phyloP scores from a whole-genome alignment of 257 asterid genomes.

The Datura wrightii region DNA sequence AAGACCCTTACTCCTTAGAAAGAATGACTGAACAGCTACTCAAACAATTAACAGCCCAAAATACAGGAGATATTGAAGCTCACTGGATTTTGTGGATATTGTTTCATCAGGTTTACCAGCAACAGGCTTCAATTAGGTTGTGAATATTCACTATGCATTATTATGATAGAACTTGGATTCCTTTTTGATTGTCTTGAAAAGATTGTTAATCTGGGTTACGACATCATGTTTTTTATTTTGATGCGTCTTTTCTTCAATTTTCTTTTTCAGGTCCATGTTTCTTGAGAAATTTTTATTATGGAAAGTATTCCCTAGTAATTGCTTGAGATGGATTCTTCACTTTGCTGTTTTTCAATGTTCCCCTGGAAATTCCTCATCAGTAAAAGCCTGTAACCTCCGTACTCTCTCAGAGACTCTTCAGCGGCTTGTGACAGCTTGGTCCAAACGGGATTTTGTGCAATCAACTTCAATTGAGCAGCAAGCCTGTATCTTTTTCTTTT shows the following conservation, averaged over 20 bases:
- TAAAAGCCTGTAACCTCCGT: conserved; percentile 50
- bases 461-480: conserved; percentile 89
- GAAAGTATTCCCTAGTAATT: conserved; percentile 90
- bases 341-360: conserved; percentile 80
- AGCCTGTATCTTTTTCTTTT: conserved; percentile 67
- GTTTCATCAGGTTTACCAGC: conserved; percentile 59
- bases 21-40: conserved; percentile 86
- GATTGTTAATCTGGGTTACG: conserved; percentile 4
- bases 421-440: conserved; percentile 79
- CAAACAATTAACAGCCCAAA: conserved; percentile 67
- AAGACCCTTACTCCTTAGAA: conserved; percentile 86
- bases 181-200: conserved; percentile 11
- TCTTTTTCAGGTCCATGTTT: conserved; percentile 73
- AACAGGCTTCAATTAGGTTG: conserved; percentile 66
- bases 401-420: conserved; percentile 71
- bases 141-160: conserved; percentile 31
- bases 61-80: conserved; percentile 71
- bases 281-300: conserved; percentile 84
- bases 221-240: not conserved
- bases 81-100: conserved; percentile 89
- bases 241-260: conserved; percentile 10
- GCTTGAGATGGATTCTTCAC: conserved; percentile 93
- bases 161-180: conserved; percentile 29
- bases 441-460: conserved; percentile 85
- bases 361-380: conserved; percentile 52